A percentile compares a stretch with the other conserved stretches of the same genome.
Evolutionary conservation across 306 rosid species (phyloP).

Genomic region (Luffa acutangula): DNA sequence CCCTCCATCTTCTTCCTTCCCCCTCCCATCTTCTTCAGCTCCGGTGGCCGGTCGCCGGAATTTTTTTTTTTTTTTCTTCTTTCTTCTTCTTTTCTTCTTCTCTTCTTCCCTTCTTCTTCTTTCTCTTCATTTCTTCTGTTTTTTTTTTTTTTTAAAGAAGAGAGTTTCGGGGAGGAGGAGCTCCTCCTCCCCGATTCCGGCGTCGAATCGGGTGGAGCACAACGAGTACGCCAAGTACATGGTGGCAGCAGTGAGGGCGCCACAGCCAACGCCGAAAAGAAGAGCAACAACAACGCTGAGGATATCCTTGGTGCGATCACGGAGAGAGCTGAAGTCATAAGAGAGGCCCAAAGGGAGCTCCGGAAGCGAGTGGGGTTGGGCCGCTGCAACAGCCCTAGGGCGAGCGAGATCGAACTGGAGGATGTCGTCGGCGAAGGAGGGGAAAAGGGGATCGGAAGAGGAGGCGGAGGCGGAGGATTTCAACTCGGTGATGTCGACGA

Average conservation of each 20-base stretch:
- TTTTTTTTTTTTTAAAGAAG: too few species aligned
- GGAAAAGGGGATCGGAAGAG: neutral
- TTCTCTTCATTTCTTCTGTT: too few species aligned
- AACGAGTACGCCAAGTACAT: conserved; percentile 77
- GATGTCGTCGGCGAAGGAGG: neutral
- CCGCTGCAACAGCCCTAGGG: neutral
- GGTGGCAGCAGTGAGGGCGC: conserved; percentile 80
- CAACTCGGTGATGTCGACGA: conserved; percentile 30
- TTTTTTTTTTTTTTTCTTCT: too few species aligned
- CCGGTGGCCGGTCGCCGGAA: too few species aligned
- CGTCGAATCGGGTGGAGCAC: conserved; percentile 35
- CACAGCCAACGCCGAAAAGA: conserved; percentile 87
- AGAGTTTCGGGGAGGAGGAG: too few species aligned
- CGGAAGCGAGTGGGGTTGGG: conserved; percentile 7
- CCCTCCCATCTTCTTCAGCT: too few species aligned
- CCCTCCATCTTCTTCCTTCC: too few species aligned
- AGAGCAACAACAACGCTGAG: conserved; percentile 79
- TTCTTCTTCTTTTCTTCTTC: too few species aligned
- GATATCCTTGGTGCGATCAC: conserved; percentile 85
- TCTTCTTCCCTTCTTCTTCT: too few species aligned
- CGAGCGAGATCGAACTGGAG: conserved; percentile 11
- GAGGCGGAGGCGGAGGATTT: neutral
- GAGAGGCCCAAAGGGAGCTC: conserved; percentile 5
- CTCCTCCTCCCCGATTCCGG: too few species aligned
- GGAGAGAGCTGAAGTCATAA: conserved; percentile 62